These are phyloP conservation scores for Fragaria vesca DNA, from an alignment of 306 rosid genomes.

Conservation along the genomic window DNA sequence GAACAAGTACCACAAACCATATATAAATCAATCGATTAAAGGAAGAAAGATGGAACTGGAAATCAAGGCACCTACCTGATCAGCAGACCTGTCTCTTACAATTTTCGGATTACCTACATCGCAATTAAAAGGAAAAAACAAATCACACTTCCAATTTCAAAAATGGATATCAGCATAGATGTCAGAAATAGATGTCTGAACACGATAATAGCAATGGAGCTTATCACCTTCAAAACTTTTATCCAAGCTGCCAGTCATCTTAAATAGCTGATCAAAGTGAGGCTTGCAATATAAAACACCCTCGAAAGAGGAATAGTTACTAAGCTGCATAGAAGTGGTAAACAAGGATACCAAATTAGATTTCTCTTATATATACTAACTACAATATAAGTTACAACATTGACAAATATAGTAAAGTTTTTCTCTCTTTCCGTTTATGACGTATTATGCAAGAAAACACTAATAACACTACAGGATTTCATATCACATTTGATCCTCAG, in stretches of 20 bases:
- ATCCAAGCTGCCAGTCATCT: slow-evolving; percentile 94
- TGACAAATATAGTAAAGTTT: not conserved
- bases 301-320: slow-evolving; percentile 83
- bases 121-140: slow-evolving; percentile 1
- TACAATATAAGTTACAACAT: not conserved
- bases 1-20: not conserved
- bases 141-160: slow-evolving; percentile 13
- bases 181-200: slow-evolving; percentile 7
- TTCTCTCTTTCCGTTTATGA: not conserved
- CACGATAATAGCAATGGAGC: slow-evolving; percentile 14
- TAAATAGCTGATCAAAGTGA: slow-evolving; percentile 86
- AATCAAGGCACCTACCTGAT: slow-evolving; percentile 50
- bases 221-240: slow-evolving; percentile 85
- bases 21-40: slow-evolving; percentile 9
- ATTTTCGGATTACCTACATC: slow-evolving; percentile 63
- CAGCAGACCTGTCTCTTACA: slow-evolving; percentile 62
- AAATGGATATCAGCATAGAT: not conserved
- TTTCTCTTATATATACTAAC: not conserved
- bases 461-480: not conserved
- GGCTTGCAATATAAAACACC: slow-evolving; percentile 93
- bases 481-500: not conserved
- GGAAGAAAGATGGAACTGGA: not conserved
- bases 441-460: not conserved
- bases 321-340: slow-evolving; percentile 52
- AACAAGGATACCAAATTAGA: slow-evolving; percentile 7